Evolutionary conservation across 257 asterid species (phyloP).

Genomic region (Lycium barbarum): DNA sequence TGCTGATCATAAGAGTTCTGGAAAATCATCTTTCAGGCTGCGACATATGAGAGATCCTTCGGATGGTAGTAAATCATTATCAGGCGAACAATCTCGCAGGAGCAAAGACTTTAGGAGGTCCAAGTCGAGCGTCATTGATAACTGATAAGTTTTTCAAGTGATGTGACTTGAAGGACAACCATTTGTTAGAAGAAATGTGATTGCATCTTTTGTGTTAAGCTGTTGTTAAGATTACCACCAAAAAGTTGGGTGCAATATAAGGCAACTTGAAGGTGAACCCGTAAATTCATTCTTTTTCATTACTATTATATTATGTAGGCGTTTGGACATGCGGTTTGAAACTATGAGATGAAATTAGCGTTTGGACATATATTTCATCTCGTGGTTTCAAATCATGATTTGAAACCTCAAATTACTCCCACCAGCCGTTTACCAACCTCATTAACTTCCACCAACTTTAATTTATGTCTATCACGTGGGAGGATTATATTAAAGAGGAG

Average conservation of each 20-base stretch:
- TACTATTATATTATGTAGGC: too few relatives aligned
- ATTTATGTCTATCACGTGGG: too few relatives aligned
- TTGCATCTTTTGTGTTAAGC: neutral
- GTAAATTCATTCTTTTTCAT: neutral
- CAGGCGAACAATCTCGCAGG: conserved; percentile 44
- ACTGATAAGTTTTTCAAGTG: conserved; percentile 14
- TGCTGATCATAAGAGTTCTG: conserved; percentile 35
- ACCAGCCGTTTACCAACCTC: too few relatives aligned
- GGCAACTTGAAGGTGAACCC: neutral
- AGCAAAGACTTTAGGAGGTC: conserved; percentile 37
- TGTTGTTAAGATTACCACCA: neutral
- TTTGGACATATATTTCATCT: too few relatives aligned
- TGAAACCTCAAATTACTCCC: too few relatives aligned
- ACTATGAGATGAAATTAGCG: too few relatives aligned
- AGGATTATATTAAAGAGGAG: too few relatives aligned
- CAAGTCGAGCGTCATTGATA: conserved; percentile 34
- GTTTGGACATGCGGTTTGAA: too few relatives aligned
- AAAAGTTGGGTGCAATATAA: neutral
- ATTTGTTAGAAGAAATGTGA: conserved; percentile 10
- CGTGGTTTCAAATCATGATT: too few relatives aligned
- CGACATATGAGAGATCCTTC: conserved; percentile 31
- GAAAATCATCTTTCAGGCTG: conserved; percentile 33
- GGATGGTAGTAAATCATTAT: conserved; percentile 42
- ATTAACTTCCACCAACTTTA: too few relatives aligned
- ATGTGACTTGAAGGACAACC: conserved; percentile 3